Conservation (phyloP, 805 yeast genomes). For the Hanseniaspora lachancei region DNA sequence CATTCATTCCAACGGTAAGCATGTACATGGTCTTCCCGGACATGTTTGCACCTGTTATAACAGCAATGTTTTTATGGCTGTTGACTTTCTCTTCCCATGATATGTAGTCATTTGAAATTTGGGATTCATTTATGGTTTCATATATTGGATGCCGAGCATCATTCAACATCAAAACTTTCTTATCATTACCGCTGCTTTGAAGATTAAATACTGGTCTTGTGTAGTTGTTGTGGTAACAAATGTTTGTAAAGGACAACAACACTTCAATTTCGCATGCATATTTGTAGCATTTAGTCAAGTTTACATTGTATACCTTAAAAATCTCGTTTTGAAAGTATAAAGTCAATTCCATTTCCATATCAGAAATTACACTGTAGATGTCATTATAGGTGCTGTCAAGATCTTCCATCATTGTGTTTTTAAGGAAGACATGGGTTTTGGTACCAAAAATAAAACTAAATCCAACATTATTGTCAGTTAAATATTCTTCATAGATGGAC, state of each 20-base stretch:
- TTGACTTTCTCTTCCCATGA: not conserved
- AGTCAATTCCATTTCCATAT: slow-evolving; percentile 32
- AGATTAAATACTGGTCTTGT: slow-evolving; percentile 25
- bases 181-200: slow-evolving; percentile 11
- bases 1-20: slow-evolving; percentile 36
- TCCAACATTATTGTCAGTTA: not conserved
- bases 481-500: not conserved
- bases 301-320: slow-evolving; percentile 8
- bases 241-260: slow-evolving; percentile 26
- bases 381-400: slow-evolving; percentile 34
- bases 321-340: slow-evolving; percentile 24
- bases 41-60: slow-evolving; percentile 39
- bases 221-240: slow-evolving; percentile 23
- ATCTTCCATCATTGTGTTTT: slow-evolving; percentile 23
- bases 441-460: slow-evolving; percentile 30
- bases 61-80: slow-evolving; percentile 17
- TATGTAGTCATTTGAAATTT: slow-evolving; percentile 31
- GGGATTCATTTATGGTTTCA: slow-evolving; percentile 29
- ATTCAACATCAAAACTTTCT: slow-evolving; percentile 22
- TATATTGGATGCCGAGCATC: slow-evolving; percentile 38
- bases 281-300: slow-evolving; percentile 18
- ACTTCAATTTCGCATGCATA: slow-evolving; percentile 30
- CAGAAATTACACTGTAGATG: slow-evolving; percentile 30
- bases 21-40: slow-evolving; percentile 43
- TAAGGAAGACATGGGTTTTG: slow-evolving; percentile 28